Evolutionary conservation across 495 filamentous ascomycete genomes (phyloP).

Genomic region (Cladorrhinum samala): DNA sequence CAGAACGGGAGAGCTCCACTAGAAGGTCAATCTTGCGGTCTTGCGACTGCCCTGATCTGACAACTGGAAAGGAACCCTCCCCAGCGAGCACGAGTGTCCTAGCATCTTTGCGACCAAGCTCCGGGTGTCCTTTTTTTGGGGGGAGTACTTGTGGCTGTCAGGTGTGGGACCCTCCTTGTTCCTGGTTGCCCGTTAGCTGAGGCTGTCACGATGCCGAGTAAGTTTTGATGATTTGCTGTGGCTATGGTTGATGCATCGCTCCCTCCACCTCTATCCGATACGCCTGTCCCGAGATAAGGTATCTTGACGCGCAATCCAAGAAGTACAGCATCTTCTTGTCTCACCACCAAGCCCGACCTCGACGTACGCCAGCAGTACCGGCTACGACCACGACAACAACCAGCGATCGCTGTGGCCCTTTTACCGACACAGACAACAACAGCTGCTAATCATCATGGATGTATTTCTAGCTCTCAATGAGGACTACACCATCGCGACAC

Average conservation of each 20-base stretch:
- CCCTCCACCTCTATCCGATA: too few relatives aligned
- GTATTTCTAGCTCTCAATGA: conserved; percentile 29
- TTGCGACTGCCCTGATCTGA: not conserved
- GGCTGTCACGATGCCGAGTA: conserved; percentile 31
- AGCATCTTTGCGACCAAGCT: not conserved
- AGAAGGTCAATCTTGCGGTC: not conserved
- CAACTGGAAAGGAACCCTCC: not conserved
- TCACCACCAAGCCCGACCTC: not conserved
- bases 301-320: not conserved
- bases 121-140: not conserved
- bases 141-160: not conserved
- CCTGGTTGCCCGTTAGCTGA: not conserved
- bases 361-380: too few relatives aligned
- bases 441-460: conserved; percentile 20
- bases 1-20: not conserved
- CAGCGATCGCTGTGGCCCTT: too few relatives aligned
- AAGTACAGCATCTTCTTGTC: not conserved
- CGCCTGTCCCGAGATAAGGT: too few relatives aligned
- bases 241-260: conserved; percentile 15
- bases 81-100: too few relatives aligned
- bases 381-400: too few relatives aligned
- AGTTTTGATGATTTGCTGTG: conserved; percentile 10
- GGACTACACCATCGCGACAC: conserved; percentile 42
- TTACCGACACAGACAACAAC: too few relatives aligned
- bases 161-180: not conserved